Evolutionary conservation across 2,329 filamentous ascomycete genomes (phyloP), one percentile per base, ranked within the genome.

Genomic region (Diaporthe sp.): DNA sequence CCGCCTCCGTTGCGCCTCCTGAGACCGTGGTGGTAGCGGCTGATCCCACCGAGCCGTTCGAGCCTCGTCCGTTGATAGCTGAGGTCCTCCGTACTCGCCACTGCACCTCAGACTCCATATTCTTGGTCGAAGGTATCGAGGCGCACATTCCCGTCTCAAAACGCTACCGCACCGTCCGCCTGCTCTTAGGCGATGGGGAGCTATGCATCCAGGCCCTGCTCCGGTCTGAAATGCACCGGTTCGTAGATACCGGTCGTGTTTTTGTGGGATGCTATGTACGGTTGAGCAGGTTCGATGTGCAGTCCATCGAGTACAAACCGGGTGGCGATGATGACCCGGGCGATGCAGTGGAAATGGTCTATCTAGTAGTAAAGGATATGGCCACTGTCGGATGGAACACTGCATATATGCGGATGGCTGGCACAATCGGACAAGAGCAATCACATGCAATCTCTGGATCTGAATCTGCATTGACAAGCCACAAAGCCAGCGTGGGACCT

Each of bases 161-260:
- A 22, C 78, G 82, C 79, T 86, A 86, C 83, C 86, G 87, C 42
- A 82, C 83, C 2, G 78, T 89, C 0, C 83, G 88, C 2, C 77
- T 91, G 15, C 71, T 90, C 0, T 84, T 91, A 0, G 86, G 88
- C 50, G 89, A 91, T 76, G 88, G 89, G 1, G 83, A 87, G 77
- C 79, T 89, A 4, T 90, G 87, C 76, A 84, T 91, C n/a, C 89
- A 91, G 78, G 88, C 87, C 0, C 79, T 91, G 10, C 79, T 90
- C 55, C 80, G 81, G 9, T 81, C 84, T 1, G 84, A 84, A 61
- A 83, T 88, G 80, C 88, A 90, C 68, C 82, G 84, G 5, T 84
- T 88, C n/a, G 82, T 89, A 12, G 84, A 88, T 54, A 79, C 78
- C 1, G 85, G 84, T 2, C 83, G 86, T n/a, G 77, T 90, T 47